These are phyloP conservation scores for Lyophyllum semitale DNA, from an alignment of 768 basidiomycete species.

Conservation along the genomic window DNA sequence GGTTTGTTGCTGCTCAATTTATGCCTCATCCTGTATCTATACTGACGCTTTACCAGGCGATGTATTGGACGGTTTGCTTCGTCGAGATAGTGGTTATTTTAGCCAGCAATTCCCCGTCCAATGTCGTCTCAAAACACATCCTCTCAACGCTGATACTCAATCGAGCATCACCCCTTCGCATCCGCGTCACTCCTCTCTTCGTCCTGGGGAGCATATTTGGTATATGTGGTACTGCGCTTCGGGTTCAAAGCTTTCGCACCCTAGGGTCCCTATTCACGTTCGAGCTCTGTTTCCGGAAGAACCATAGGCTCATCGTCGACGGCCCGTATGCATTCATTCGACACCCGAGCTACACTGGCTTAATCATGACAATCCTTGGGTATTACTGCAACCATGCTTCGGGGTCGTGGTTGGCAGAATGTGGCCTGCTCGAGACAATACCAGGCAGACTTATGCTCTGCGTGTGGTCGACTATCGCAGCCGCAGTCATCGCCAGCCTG, in stretches of 20 bases:
- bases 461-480: conserved; percentile 26
- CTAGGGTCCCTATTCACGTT: conserved; percentile 41
- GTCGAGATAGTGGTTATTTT: conserved; percentile 33
- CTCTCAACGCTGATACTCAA: conserved; percentile 15
- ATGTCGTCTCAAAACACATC: conserved; percentile 19
- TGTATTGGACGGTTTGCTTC: conserved; percentile 26
- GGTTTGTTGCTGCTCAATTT: conserved; percentile 16
- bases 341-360: conserved; percentile 40
- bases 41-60: conserved; percentile 17
- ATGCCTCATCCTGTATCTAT: not conserved
- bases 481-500: conserved; percentile 26
- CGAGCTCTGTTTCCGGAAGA: conserved; percentile 32
- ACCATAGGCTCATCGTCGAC: conserved; percentile 33
- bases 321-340: conserved; percentile 39
- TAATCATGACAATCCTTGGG: conserved; percentile 32
- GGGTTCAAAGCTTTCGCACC: conserved; percentile 33
- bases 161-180: conserved; percentile 10
- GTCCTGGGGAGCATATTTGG: conserved; percentile 31
- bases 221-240: conserved; percentile 32
- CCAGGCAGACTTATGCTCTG: conserved; percentile 15
- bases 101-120: conserved; percentile 16
- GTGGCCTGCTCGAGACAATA: conserved; percentile 26
- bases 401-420: conserved; percentile 36
- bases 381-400: conserved; percentile 23
- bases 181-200: conserved; percentile 28